Conservation (phyloP, 2,329 filamentous ascomycete genomes). For the Chaetomiaceae sp. region DNA sequence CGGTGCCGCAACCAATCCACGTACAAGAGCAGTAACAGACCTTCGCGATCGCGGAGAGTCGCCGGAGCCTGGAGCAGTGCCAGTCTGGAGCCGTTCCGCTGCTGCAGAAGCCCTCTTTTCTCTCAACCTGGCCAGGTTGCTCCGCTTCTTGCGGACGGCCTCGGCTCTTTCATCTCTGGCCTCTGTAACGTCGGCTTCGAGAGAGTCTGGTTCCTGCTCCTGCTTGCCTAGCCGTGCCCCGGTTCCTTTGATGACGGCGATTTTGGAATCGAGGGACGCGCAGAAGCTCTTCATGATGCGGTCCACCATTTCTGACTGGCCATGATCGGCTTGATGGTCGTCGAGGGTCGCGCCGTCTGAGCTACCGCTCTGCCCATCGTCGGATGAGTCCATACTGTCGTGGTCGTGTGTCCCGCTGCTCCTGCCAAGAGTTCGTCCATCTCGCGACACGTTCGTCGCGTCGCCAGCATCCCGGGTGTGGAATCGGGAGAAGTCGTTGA, state of each 20-base stretch:
- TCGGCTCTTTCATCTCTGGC: background rate
- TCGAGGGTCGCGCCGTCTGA: conserved; percentile 9
- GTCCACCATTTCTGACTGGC: conserved; percentile 17
- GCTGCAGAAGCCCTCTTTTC: background rate
- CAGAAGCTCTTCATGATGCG: conserved; percentile 24
- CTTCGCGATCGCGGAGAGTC: too few species aligned
- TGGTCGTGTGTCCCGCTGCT: background rate
- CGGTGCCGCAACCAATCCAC: too few species aligned
- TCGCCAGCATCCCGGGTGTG: background rate
- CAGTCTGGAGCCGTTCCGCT: background rate
- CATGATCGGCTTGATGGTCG: background rate
- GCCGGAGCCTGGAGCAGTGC: background rate
- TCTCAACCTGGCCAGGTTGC: background rate
- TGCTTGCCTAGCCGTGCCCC: background rate
- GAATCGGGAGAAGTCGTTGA: background rate
- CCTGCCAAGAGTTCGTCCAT: background rate
- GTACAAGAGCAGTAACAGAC: too few species aligned
- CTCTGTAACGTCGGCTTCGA: background rate
- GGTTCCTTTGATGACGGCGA: background rate
- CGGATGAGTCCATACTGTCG: background rate
- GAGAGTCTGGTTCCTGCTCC: background rate
- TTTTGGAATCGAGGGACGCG: conserved; percentile 19
- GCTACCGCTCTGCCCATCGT: background rate
- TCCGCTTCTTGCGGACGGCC: background rate
- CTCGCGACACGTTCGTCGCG: background rate